Percentiles rank a stretch among this genome's conserved stretches.
These are phyloP conservation scores for Lactifluus rugatus DNA, from an alignment of 768 basidiomycete genomes.

Conservation along the genomic window DNA sequence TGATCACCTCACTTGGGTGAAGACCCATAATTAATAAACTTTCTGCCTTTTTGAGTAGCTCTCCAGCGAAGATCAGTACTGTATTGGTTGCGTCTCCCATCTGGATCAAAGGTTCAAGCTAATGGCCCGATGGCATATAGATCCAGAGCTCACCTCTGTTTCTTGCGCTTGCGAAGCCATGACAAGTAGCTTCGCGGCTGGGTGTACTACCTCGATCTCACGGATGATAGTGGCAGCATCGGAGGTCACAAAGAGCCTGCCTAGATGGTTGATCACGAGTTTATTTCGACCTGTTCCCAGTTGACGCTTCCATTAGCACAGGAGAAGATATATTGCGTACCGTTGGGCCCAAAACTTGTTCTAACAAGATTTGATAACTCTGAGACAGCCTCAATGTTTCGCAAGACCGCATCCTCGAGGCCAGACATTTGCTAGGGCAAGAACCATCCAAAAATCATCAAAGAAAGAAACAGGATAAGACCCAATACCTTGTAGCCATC, in stretches of 20 bases:
- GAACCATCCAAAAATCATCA: background rate
- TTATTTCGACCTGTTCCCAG: constrained; percentile 75
- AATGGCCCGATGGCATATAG: background rate
- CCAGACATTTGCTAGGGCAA: constrained; percentile 62
- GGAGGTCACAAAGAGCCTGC: constrained; percentile 91
- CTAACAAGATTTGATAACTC: constrained; percentile 92
- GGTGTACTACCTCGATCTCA: constrained; percentile 97
- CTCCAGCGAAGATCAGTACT: constrained; percentile 91
- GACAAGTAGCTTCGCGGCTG: constrained; percentile 96
- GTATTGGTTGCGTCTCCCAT: constrained; percentile 98
- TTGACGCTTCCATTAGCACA: background rate
- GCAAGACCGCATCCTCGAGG: constrained; percentile 92
- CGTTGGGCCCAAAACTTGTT: constrained; percentile 95
- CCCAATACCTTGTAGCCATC: constrained; percentile 85
- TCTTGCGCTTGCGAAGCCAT: constrained; percentile 98
- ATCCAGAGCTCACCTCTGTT: constrained; percentile 55
- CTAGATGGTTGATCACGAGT: constrained; percentile 94
- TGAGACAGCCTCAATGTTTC: constrained; percentile 93
- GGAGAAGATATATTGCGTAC: constrained; percentile 35
- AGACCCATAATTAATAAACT: constrained; percentile 91
- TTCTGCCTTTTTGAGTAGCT: constrained; percentile 89
- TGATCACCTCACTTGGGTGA: constrained; percentile 91
- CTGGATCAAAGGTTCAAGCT: constrained; percentile 26
- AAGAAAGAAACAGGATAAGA: background rate
- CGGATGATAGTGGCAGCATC: constrained; percentile 98